Percentiles rank a stretch among this genome's conserved stretches.
phyloP scores from a whole-genome alignment of 2,329 filamentous ascomycete genomes.

The Cytospora paraplurivora region DNA sequence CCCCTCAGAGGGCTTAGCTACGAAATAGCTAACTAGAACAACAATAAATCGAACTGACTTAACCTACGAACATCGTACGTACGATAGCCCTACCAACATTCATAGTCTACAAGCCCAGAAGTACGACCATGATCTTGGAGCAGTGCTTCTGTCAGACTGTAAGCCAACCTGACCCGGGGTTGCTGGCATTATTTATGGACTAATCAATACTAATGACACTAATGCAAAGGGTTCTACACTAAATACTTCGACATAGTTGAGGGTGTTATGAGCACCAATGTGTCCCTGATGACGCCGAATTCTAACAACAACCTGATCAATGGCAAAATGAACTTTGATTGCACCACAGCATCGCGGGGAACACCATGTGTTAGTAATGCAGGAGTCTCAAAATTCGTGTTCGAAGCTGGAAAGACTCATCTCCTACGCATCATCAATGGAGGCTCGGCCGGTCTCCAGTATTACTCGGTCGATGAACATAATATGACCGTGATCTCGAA shows the following conservation, averaged over 20 bases:
- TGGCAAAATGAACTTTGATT: slow-evolving; percentile 9
- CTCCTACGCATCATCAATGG: slow-evolving; percentile 18
- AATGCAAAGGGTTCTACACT: neutral
- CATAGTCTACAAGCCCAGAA: too few relatives aligned
- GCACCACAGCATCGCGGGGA: neutral
- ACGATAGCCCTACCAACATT: too few relatives aligned
- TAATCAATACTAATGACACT: too few relatives aligned
- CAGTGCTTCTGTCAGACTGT: too few relatives aligned
- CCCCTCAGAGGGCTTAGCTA: too few relatives aligned
- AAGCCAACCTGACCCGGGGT: too few relatives aligned
- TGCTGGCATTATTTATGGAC: too few relatives aligned
- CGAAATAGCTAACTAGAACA: too few relatives aligned
- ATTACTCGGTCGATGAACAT: slow-evolving; percentile 19
- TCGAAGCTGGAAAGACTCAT: slow-evolving; percentile 12
- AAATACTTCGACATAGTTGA: slow-evolving; percentile 1
- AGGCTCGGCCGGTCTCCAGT: neutral
- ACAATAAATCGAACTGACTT: too few relatives aligned
- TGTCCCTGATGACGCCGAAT: slow-evolving; percentile 8
- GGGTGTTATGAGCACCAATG: neutral
- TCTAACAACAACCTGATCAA: slow-evolving; percentile 21
- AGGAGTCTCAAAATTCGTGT: neutral
- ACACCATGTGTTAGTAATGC: slow-evolving; percentile 12
- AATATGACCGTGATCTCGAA: slow-evolving; percentile 20
- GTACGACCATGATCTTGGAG: too few relatives aligned
- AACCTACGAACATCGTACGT: too few relatives aligned